phyloP scores from a whole-genome alignment of 768 basidiomycete genomes.

The Serendipita sp. region DNA sequence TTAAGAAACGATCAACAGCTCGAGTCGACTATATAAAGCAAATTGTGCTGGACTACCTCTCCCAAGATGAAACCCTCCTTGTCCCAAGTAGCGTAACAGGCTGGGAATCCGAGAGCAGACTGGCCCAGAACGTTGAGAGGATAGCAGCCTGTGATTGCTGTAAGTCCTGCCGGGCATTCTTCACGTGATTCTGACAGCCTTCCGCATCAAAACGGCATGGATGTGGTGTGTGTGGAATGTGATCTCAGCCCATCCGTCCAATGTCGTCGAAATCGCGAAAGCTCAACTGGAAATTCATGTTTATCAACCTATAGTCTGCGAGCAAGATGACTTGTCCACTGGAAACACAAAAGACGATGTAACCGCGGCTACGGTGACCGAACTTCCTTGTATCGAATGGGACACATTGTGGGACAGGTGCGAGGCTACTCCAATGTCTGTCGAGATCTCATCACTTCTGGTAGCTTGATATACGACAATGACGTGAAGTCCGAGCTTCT shows the following conservation, averaged over 20 bases:
- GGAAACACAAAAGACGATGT: slow-evolving; percentile 41
- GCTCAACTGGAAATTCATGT: slow-evolving; percentile 66
- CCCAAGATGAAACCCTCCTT: slow-evolving; percentile 24
- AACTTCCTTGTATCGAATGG: slow-evolving; percentile 66
- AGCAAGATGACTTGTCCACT: slow-evolving; percentile 38
- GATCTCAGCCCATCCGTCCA: slow-evolving; percentile 41
- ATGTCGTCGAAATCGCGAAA: slow-evolving; percentile 38
- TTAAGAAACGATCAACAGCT: slow-evolving; percentile 3
- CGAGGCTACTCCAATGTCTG: slow-evolving; percentile 6
- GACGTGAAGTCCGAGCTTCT: slow-evolving; percentile 77
- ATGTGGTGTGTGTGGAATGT: no score
- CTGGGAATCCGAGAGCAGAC: slow-evolving; percentile 60
- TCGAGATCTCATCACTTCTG: neutral
- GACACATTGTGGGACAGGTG: slow-evolving; percentile 73
- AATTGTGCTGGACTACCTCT: neutral
- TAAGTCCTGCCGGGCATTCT: slow-evolving; percentile 14
- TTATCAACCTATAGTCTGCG: slow-evolving; percentile 54
- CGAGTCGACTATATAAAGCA: slow-evolving; percentile 2
- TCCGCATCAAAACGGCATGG: neutral
- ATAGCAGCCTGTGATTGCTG: slow-evolving; percentile 47
- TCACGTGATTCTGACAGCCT: neutral
- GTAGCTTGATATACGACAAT: slow-evolving; percentile 66
- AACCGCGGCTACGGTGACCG: slow-evolving; percentile 78
- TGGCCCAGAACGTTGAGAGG: slow-evolving; percentile 58
- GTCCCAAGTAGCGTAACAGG: slow-evolving; percentile 58